Evolutionary conservation across 2,329 filamentous ascomycete genomes (phyloP).

Genomic region (Hypoxylon sp.): DNA sequence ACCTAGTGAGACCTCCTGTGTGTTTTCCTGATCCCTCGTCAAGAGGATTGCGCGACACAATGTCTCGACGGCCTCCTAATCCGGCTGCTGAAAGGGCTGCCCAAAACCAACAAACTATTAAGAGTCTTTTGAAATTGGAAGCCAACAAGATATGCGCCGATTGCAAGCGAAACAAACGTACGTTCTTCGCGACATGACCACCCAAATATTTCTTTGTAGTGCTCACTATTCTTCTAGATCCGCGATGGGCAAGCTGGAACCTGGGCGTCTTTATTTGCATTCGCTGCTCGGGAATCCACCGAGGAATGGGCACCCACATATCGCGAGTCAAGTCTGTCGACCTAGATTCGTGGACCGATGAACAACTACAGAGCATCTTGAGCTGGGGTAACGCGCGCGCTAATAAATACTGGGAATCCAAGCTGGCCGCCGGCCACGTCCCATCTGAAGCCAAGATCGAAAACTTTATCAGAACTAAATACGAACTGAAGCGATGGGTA

Average conservation of each 20-base stretch:
- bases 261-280: constrained; percentile 98
- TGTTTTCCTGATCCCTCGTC: constrained; percentile 2
- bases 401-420: constrained; percentile 99
- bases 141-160: constrained; percentile 97
- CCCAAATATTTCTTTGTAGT: constrained; percentile 8
- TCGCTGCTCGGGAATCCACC: constrained; percentile 97
- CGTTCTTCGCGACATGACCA: constrained; percentile 53
- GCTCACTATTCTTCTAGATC: constrained; percentile 70
- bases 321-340: constrained; percentile 98
- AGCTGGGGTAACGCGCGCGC: constrained; percentile 96
- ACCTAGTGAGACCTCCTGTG: background rate
- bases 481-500: constrained; percentile 98
- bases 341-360: constrained; percentile 98
- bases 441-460: constrained; percentile 98
- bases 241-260: constrained; percentile 99
- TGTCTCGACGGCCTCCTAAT: constrained; percentile 85
- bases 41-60: constrained; percentile 57
- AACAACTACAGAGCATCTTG: constrained; percentile 93
- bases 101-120: constrained; percentile 94
- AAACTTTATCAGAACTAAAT: constrained; percentile 99
- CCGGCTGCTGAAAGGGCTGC: constrained; percentile 88
- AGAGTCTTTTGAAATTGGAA: constrained; percentile 94
- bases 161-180: constrained; percentile 99
- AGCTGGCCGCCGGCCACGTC: constrained; percentile 89
- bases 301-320: constrained; percentile 99